Evolutionary conservation across 495 filamentous ascomycete species (phyloP).

Genomic region (Penicillium lividum): DNA sequence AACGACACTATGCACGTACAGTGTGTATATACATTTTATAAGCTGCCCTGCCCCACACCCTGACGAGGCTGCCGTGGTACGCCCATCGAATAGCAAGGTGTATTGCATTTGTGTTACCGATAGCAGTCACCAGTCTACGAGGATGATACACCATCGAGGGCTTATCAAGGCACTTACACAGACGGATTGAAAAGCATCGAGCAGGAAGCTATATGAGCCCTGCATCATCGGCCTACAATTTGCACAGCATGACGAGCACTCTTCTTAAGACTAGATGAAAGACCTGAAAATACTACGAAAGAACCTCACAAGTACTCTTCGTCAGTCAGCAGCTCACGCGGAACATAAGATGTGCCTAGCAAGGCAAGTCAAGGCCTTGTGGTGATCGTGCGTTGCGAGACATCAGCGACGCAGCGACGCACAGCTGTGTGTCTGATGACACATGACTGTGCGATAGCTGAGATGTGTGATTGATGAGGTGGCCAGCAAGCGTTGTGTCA

Average conservation of each 20-base stretch:
- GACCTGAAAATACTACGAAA: slow-evolving; percentile 3
- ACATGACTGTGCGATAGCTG: slow-evolving; percentile 1
- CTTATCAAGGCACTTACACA: slow-evolving; percentile 2
- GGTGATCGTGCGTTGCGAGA: slow-evolving; percentile 3
- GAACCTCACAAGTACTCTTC: not conserved
- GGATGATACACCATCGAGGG: not conserved
- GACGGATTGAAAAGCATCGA: no score
- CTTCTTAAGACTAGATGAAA: not conserved
- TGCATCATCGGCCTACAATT: not conserved
- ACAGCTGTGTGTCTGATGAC: slow-evolving; percentile 1
- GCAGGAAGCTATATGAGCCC: no score
- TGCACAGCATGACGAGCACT: slow-evolving; percentile 1
- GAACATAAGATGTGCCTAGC: slow-evolving; percentile 2
- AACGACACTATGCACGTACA: no score
- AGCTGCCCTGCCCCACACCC: not conserved
- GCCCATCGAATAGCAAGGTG: not conserved
- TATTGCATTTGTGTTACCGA: not conserved
- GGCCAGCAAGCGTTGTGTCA: slow-evolving; percentile 5
- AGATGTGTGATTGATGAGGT: slow-evolving; percentile 1
- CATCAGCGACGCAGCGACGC: slow-evolving; percentile 4
- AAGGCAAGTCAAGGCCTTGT: slow-evolving; percentile 2
- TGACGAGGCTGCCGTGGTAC: slow-evolving; percentile 1
- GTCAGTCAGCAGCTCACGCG: slow-evolving; percentile 4
- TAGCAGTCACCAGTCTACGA: slow-evolving; percentile 2
- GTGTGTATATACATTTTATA: no score